phyloP scores from a whole-genome alignment of 2,329 filamentous ascomycete species.

The Trichoderma endophyticum region DNA sequence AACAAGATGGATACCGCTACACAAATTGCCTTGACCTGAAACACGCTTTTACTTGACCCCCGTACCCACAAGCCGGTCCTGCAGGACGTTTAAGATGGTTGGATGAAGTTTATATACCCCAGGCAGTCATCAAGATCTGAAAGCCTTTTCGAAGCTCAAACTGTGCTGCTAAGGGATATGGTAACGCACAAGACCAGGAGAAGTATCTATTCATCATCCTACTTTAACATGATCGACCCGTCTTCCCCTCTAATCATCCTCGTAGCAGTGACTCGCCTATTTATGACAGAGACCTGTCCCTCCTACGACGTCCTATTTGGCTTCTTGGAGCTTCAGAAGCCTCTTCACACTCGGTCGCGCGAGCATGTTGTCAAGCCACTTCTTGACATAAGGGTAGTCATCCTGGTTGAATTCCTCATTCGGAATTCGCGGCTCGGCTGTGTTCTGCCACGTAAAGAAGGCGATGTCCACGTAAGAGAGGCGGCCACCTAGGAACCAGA shows the following conservation, averaged over 20 bases:
- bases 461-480: constrained; percentile 3
- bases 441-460: constrained; percentile 12
- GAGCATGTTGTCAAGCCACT: constrained; percentile 6
- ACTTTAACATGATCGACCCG: neutral
- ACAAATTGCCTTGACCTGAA: neutral
- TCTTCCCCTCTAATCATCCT: too few species aligned
- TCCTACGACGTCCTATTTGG: neutral
- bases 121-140: neutral
- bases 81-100: neutral
- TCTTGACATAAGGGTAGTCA: constrained; percentile 7
- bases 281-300: neutral
- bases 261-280: neutral
- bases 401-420: constrained; percentile 5
- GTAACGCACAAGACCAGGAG: too few species aligned
- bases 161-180: too few species aligned
- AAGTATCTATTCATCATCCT: neutral
- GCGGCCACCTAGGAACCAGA: neutral
- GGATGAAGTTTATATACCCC: neutral
- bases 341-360: neutral
- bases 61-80: neutral
- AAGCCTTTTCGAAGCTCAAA: too few species aligned
- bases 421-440: constrained; percentile 7
- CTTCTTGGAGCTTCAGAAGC: constrained; percentile 5
- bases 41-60: neutral
- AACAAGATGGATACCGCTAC: neutral